A percentile compares a stretch with the other conserved stretches of the same genome.
Conservation (phyloP, 2,329 filamentous ascomycete species). For the Colletotrichum neosansevieriae region DNA sequence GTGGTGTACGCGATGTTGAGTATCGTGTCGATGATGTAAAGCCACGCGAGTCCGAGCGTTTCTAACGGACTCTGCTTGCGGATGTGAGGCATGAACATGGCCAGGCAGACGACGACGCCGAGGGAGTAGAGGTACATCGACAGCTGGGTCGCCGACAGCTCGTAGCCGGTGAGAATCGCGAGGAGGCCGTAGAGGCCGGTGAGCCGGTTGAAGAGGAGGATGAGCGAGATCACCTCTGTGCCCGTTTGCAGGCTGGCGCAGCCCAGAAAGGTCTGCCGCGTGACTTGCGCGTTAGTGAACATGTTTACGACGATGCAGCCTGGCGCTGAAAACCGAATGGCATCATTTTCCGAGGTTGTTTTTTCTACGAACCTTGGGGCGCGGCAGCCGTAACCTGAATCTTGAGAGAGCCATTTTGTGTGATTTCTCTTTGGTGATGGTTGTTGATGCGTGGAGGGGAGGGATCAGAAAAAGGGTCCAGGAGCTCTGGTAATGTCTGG, state of each 20-base stretch:
- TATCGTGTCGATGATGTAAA: constrained; percentile 85
- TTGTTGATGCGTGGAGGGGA: neutral
- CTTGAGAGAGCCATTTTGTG: constrained; percentile 26
- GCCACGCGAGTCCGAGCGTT: constrained; percentile 83
- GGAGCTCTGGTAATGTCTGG: constrained; percentile 26
- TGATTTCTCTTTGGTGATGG: neutral
- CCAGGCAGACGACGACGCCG: constrained; percentile 74
- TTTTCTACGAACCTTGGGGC: constrained; percentile 44
- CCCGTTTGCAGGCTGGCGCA: constrained; percentile 88
- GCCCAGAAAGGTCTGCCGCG: constrained; percentile 81
- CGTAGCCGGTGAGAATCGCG: constrained; percentile 87
- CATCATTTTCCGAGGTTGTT: neutral
- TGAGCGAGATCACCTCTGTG: constrained; percentile 84
- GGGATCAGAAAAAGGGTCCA: constrained; percentile 29
- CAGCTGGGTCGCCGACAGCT: constrained; percentile 84
- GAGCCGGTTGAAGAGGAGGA: constrained; percentile 90
- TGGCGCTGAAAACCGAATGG: neutral
- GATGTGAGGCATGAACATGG: constrained; percentile 82
- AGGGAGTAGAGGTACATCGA: constrained; percentile 94
- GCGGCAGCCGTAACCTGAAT: constrained; percentile 45
- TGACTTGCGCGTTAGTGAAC: constrained; percentile 9
- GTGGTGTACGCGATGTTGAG: constrained; percentile 87
- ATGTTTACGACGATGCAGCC: neutral
- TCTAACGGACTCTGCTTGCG: constrained; percentile 83
- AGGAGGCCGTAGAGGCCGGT: constrained; percentile 92